A percentile compares a stretch with the other conserved stretches of the same genome.
Evolutionary conservation across 106 monocot genomes (phyloP).

Genomic region (Dioscorea alata): DNA sequence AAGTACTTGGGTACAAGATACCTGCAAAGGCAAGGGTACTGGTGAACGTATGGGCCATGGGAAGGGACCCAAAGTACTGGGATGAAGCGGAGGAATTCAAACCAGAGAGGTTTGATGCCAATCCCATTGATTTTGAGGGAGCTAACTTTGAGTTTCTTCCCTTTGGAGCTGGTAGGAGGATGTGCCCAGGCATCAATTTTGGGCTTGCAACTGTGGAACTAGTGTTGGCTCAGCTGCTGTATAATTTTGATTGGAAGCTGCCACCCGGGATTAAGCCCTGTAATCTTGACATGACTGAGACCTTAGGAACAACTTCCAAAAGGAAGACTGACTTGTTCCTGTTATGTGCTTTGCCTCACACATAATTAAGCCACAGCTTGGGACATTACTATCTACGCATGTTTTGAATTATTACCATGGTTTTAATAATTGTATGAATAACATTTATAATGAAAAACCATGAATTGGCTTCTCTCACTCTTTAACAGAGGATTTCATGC

Average conservation of each 20-base stretch:
- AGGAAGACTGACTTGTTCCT: conserved; percentile 1
- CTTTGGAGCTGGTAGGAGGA: conserved; percentile 15
- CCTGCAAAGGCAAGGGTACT: background rate
- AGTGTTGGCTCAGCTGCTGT: conserved; percentile 6
- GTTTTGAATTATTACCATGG: too few species aligned
- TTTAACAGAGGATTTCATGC: too few species aligned
- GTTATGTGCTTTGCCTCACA: background rate
- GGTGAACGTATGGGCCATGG: conserved; percentile 11
- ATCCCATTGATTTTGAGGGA: conserved; percentile 6
- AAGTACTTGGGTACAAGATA: background rate
- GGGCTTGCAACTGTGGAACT: conserved; percentile 2
- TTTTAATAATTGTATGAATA: too few species aligned
- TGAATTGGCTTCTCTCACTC: too few species aligned
- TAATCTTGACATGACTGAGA: conserved; percentile 9
- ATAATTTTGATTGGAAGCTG: conserved; percentile 15
- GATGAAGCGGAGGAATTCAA: conserved; percentile 6
- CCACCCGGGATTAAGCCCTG: background rate
- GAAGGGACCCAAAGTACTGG: conserved; percentile 13
- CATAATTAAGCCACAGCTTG: too few species aligned
- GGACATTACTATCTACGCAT: too few species aligned
- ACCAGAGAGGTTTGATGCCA: conserved; percentile 16
- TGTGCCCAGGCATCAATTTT: conserved; percentile 6
- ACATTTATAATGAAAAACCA: too few species aligned
- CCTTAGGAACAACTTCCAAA: background rate
- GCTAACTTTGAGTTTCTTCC: conserved; percentile 5